Base-by-base conservation (phyloP, 2,329 filamentous ascomycete genomes). In the Pseudopyrenochaeta lycopersici region DNA sequence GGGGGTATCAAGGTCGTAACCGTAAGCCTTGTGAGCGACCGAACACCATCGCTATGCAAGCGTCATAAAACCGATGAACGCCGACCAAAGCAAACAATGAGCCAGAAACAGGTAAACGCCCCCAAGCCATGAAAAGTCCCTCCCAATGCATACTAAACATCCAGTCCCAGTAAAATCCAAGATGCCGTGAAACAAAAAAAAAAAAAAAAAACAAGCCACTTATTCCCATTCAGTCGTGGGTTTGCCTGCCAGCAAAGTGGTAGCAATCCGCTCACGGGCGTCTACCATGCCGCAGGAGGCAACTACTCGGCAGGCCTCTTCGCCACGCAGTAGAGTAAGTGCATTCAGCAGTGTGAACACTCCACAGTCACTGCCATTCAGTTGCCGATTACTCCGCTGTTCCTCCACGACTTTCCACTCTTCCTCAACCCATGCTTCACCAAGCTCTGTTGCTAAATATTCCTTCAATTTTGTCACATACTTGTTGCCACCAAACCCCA, bases 271-370 rank as follows among this genome's bases (percentile, higher is more conserved):
- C 47, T 82, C 79, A 20, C 88, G 81, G 62, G 89, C 87, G 44
- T 81, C 73, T 1, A 80, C 77, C 80, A 91, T 84, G 49, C 89
- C 83, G 0, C 70, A 59, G 31, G 82, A 75, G 1, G 72, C 63
- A 52, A 89, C 87, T 23, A 77, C 76, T 7, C 63, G 63, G 1
- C 49, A 60, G 6, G 73, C 70, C 6, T 77, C 71, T 11, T 77
- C 64, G 1, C 76, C 78, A 14, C 76, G 72, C 2, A 80, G 74
- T 29, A 80, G 65, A 49, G 86, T 90, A 42, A 91, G 82, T 14
- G 85, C 87, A 66, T 93, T 94, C 15, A 90, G 85, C 60, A 91
- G 86, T 12, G 88, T 85, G 70, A 91, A 91, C 3, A 92, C 85
- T n/a, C 90, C 90, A 62, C 90, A 93, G 70, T 93, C 90, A 67